Conservation (phyloP, 805 yeast genomes). For the Myxozyma geophila region DNA sequence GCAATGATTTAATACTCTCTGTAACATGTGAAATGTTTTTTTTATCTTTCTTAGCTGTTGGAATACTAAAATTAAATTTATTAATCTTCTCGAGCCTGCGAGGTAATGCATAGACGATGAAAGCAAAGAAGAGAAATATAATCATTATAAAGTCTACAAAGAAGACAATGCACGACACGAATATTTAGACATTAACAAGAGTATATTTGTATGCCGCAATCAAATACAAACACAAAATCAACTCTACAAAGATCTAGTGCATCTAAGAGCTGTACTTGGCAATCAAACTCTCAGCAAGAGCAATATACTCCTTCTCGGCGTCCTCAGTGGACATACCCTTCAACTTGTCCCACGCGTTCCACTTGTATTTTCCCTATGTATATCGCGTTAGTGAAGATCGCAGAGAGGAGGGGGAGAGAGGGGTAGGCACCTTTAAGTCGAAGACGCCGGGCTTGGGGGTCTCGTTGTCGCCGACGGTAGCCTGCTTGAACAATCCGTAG, state of each 20-base stretch:
- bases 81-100: too few species aligned
- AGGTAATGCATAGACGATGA: too few species aligned
- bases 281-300: constrained; percentile 44
- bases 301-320: constrained; percentile 73
- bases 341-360: constrained; percentile 93
- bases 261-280: constrained; percentile 36
- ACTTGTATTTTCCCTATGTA: constrained; percentile 79
- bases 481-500: constrained; percentile 95
- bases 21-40: too few species aligned
- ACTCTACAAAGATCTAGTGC: not conserved
- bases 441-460: constrained; percentile 89
- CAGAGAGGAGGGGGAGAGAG: not conserved
- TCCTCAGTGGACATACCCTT: constrained; percentile 87
- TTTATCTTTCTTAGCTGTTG: too few species aligned
- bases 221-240: too few species aligned
- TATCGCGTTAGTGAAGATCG: not conserved
- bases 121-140: too few species aligned
- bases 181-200: too few species aligned
- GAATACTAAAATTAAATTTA: too few species aligned
- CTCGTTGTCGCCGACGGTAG: constrained; percentile 91
- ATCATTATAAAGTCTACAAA: too few species aligned
- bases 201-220: too few species aligned
- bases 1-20: too few species aligned
- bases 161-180: too few species aligned
- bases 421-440: constrained; percentile 63